These are phyloP conservation scores for Truncatella angustata DNA, from an alignment of 2,329 filamentous ascomycete species.

Conservation along the genomic window DNA sequence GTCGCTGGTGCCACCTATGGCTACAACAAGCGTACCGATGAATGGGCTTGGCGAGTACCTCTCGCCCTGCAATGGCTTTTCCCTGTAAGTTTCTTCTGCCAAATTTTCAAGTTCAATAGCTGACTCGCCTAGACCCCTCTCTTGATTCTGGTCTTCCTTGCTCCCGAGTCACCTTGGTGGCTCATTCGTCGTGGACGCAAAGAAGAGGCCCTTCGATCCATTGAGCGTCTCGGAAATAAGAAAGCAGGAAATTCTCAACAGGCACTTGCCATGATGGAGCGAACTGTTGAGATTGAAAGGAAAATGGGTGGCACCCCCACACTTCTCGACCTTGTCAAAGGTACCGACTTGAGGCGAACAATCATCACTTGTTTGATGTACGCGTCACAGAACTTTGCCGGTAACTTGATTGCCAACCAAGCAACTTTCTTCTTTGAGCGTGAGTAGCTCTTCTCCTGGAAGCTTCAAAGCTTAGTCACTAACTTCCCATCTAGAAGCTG, in stretches of 20 bases:
- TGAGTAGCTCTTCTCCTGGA: constrained; percentile 19
- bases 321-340: constrained; percentile 51
- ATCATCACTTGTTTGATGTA: constrained; percentile 57
- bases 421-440: constrained; percentile 57
- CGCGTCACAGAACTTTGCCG: constrained; percentile 57
- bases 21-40: constrained; percentile 39
- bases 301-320: constrained; percentile 40
- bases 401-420: constrained; percentile 61
- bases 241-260: not conserved
- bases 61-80: constrained; percentile 60
- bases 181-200: constrained; percentile 29
- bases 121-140: constrained; percentile 33
- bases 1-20: constrained; percentile 53
- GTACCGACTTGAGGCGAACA: constrained; percentile 52
- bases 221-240: not conserved
- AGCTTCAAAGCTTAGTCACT: constrained; percentile 11
- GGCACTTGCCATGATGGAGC: constrained; percentile 10
- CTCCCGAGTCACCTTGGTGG: constrained; percentile 40
- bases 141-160: constrained; percentile 30
- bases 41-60: constrained; percentile 37
- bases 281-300: constrained; percentile 8
- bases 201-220: constrained; percentile 21
- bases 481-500: constrained; percentile 22
- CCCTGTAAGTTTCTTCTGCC: constrained; percentile 27
- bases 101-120: not conserved